phyloP scores from a whole-genome alignment of 768 basidiomycete species.

The Collybiopsis luxurians region DNA sequence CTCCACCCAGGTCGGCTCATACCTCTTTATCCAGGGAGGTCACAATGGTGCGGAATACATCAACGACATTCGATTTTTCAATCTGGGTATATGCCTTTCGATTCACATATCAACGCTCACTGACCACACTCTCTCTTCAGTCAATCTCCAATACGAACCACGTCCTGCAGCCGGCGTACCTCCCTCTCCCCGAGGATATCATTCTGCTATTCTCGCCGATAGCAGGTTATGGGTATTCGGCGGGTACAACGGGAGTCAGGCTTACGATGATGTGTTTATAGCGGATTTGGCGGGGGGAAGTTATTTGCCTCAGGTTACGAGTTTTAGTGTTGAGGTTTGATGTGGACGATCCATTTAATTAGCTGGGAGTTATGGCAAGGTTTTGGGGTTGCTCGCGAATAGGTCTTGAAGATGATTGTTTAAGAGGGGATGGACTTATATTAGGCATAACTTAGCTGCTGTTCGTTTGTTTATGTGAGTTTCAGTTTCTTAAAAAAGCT shows the following conservation, averaged over 20 bases:
- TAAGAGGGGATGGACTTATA: no score
- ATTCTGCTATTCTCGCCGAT: slow-evolving; percentile 78
- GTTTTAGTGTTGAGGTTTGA: slow-evolving; percentile 53
- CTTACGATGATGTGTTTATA: slow-evolving; percentile 83
- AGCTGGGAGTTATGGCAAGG: no score
- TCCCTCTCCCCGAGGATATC: slow-evolving; percentile 80
- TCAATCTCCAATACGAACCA: slow-evolving; percentile 80
- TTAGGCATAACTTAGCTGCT: no score
- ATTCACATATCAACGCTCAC: background rate
- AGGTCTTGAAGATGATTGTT: no score
- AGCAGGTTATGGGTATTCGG: slow-evolving; percentile 84
- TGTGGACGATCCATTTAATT: background rate
- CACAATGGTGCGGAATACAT: slow-evolving; percentile 79
- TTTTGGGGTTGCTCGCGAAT: no score
- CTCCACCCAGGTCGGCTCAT: slow-evolving; percentile 88
- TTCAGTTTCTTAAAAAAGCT: no score
- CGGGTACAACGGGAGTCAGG: slow-evolving; percentile 81
- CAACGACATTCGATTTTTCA: slow-evolving; percentile 77
- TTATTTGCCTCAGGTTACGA: slow-evolving; percentile 88
- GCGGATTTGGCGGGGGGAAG: slow-evolving; percentile 86
- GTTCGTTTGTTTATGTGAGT: no score
- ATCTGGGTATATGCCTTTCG: slow-evolving; percentile 58
- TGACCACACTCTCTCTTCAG: slow-evolving; percentile 32
- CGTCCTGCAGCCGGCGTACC: slow-evolving; percentile 66
- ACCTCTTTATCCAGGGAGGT: slow-evolving; percentile 86